Percentiles rank a stretch among this genome's conserved stretches.
These are phyloP conservation scores for Forsythia suspensa DNA, from an alignment of 257 asterid species.

Conservation along the genomic window DNA sequence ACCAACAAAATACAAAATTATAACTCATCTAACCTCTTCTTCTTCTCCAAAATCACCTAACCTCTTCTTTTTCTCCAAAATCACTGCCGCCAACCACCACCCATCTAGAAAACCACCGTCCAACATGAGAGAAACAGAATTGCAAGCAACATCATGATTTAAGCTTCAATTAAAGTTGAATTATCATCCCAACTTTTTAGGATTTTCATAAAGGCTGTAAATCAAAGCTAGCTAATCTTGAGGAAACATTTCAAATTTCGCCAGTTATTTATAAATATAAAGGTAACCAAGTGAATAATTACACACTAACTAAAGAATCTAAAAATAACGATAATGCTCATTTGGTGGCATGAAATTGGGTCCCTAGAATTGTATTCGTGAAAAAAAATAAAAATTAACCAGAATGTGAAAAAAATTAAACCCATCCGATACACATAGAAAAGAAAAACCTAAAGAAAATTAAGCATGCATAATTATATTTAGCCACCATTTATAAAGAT, in stretches of 20 bases:
- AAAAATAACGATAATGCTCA: neutral
- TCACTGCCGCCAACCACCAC: no score
- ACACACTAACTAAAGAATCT: neutral
- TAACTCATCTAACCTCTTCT: no score
- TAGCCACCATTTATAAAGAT: neutral
- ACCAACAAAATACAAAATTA: no score
- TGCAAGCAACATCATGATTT: no score
- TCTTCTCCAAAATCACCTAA: no score
- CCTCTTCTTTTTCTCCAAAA: no score
- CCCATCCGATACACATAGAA: neutral
- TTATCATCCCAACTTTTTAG: neutral
- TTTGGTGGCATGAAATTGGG: neutral
- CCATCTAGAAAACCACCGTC: no score
- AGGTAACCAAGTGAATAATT: neutral
- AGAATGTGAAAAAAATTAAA: neutral
- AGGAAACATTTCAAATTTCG: neutral
- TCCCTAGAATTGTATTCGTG: neutral
- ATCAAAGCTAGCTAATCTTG: neutral
- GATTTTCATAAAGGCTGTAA: neutral
- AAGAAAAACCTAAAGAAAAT: neutral
- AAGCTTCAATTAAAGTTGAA: neutral
- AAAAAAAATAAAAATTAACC: neutral
- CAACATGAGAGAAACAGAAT: no score
- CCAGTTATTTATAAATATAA: neutral
- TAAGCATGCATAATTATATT: neutral